These are phyloP conservation scores for Echeveria elegans DNA, from an alignment of 164 flowering plant species.

Conservation along the genomic window DNA sequence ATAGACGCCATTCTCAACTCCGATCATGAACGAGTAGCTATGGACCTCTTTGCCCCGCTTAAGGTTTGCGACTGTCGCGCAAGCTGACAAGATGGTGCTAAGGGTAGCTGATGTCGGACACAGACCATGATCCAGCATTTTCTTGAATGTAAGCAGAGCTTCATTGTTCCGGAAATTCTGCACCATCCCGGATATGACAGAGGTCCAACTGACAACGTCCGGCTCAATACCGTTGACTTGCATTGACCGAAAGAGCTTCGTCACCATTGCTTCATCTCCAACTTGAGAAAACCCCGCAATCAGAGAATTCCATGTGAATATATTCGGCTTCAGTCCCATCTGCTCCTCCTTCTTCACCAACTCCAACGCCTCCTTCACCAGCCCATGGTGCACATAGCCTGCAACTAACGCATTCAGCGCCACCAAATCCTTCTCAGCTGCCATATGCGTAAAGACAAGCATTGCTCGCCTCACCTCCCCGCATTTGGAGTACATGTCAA, in stretches of 20 bases:
- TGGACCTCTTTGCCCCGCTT: conserved; percentile 50
- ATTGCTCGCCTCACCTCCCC: conserved; percentile 31
- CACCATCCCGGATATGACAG: conserved; percentile 62
- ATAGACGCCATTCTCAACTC: conserved; percentile 48
- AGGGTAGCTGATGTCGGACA: conserved; percentile 51
- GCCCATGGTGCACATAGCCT: background rate
- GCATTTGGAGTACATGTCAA: too few relatives aligned
- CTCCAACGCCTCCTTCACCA: background rate
- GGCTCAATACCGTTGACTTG: conserved; percentile 30
- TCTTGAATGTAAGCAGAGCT: conserved; percentile 41
- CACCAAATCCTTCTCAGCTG: conserved; percentile 61
- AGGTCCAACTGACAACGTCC: conserved; percentile 80
- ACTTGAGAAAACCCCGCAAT: conserved; percentile 55
- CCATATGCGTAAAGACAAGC: conserved; percentile 19
- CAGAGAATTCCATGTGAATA: conserved; percentile 76
- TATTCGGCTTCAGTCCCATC: conserved; percentile 50
- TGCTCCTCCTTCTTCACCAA: too few relatives aligned
- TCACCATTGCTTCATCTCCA: conserved; percentile 33
- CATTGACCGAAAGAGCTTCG: conserved; percentile 28
- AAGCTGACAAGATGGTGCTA: conserved; percentile 55
- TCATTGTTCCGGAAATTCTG: conserved; percentile 39
- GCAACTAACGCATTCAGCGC: background rate
- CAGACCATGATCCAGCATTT: conserved; percentile 39
- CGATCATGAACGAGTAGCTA: conserved; percentile 44
- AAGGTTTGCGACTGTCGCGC: conserved; percentile 32